Base-by-base conservation (phyloP, 257 asterid genomes). In the Nicotiana noctiflora region DNA sequence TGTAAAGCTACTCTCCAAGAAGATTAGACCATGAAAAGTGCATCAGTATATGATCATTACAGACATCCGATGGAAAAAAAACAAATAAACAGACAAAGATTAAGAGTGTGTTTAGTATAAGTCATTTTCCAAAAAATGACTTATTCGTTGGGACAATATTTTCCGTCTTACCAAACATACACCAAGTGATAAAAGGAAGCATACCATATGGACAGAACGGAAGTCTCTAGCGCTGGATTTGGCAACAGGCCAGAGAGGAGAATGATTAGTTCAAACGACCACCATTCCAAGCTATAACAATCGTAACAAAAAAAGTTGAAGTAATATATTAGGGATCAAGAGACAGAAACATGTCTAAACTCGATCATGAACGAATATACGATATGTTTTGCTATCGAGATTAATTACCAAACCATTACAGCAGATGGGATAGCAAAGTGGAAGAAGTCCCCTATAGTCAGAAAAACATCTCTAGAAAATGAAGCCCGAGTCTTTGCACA, bases 401-500 rank as follows among this genome's bases (percentile, higher is more conserved):
- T 44, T 40, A 51, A 3, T 86, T 89, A 95, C 99, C 99, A 95
- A 79, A 92, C 93, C 99, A 95, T 95, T 3, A 86, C 89, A 67
- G 96, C 89, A 59, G 97, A 91, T 7, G 99, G 98, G 75, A 95
- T 68, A 31, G 95, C 94, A 83, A 93, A 85, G 31, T 55, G 87
- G 81, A 88, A 87, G 87, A 95, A 93, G 72, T 95, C 95, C 83
- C 85, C 83, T 44, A 87, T 31, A 13, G 87, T 81, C 1, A 32
- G 72, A 56, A 91, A 84, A 57, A 83, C 93, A 2, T 91, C 97
- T 17, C 5, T 61, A 0, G 91, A 92, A 27, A 86, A 83, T 1
- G 90, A 19, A 44, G 83, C 78, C 2, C 86, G 84, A 5, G 97
- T 87, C 40, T 81, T 79, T 10, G 81, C 72, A 53, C 99, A 93